Evolutionary conservation across 2,329 filamentous ascomycete species (phyloP).

Genomic region (Plectosphaerella plurivora): DNA sequence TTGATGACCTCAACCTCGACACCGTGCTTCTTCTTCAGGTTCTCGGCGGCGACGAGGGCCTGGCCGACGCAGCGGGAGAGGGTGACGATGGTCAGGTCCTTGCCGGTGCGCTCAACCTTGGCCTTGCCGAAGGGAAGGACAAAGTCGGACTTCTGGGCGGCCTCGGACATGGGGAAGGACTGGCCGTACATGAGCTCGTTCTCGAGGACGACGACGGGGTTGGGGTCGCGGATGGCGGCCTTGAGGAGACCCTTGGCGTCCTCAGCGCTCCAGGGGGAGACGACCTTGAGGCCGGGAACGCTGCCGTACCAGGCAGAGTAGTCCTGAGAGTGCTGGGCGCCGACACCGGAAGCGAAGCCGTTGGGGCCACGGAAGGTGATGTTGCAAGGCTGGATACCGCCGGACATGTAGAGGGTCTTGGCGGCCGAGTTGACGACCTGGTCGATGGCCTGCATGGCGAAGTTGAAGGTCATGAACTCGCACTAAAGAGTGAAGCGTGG

Average conservation of each 20-base stretch:
- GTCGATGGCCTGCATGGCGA: slow-evolving; percentile 99
- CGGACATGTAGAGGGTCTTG: slow-evolving; percentile 99
- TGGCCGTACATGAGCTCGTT: slow-evolving; percentile 88
- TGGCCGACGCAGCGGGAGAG: slow-evolving; percentile 95
- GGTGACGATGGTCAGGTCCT: slow-evolving; percentile 92
- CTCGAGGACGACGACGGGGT: slow-evolving; percentile 88
- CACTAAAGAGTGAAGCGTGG: slow-evolving; percentile 52
- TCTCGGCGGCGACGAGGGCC: slow-evolving; percentile 80
- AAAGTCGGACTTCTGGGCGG: slow-evolving; percentile 92
- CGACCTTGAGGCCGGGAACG: slow-evolving; percentile 95
- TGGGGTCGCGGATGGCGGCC: slow-evolving; percentile 95
- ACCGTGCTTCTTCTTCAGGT: slow-evolving; percentile 93
- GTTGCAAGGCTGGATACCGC: slow-evolving; percentile 98
- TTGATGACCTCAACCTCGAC: slow-evolving; percentile 97
- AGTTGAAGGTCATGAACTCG: slow-evolving; percentile 99
- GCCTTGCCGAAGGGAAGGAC: slow-evolving; percentile 97
- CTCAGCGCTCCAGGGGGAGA: slow-evolving; percentile 92
- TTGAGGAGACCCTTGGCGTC: slow-evolving; percentile 98
- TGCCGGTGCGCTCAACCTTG: slow-evolving; percentile 95
- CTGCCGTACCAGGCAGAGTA: slow-evolving; percentile 99
- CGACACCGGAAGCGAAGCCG: slow-evolving; percentile 94
- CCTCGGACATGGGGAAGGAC: slow-evolving; percentile 94
- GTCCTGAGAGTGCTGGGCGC: slow-evolving; percentile 97
- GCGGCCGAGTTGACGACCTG: slow-evolving; percentile 98
- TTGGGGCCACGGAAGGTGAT: slow-evolving; percentile 99